Conservation (phyloP, 1,284 basidiomycete genomes). For the Moesziomyces aphidis region DNA sequence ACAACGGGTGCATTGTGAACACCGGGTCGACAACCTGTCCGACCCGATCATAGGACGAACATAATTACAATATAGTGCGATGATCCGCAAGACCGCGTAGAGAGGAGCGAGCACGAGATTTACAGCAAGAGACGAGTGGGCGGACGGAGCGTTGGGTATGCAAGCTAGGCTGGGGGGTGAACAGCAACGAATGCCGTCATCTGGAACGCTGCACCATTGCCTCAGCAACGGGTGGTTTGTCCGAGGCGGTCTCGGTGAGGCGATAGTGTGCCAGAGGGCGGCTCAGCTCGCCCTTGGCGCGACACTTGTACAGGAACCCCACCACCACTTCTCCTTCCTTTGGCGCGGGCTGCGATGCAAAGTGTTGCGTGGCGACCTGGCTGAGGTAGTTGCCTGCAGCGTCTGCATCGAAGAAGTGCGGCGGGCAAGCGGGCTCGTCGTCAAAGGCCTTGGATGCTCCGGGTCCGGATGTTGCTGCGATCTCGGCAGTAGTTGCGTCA, state of each 20-base stretch:
- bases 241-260: conserved; percentile 28
- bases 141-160: background rate
- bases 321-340: conserved; percentile 64
- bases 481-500: conserved; percentile 29
- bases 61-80: background rate
- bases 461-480: conserved; percentile 11
- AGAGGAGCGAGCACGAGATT: no score
- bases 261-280: conserved; percentile 42
- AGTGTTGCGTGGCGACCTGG: conserved; percentile 53
- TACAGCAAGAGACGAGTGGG: no score
- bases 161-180: background rate
- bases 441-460: conserved; percentile 22
- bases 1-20: no score
- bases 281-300: conserved; percentile 54
- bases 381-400: conserved; percentile 54
- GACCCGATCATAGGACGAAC: no score
- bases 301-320: conserved; percentile 60
- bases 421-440: conserved; percentile 49
- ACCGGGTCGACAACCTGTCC: no score
- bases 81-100: background rate
- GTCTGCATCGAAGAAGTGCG: conserved; percentile 57
- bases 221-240: conserved; percentile 13
- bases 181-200: background rate
- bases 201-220: conserved; percentile 16
- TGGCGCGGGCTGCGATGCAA: conserved; percentile 53